Conservation (phyloP, 2,329 filamentous ascomycete genomes). For the Diaporthe citriasiana region DNA sequence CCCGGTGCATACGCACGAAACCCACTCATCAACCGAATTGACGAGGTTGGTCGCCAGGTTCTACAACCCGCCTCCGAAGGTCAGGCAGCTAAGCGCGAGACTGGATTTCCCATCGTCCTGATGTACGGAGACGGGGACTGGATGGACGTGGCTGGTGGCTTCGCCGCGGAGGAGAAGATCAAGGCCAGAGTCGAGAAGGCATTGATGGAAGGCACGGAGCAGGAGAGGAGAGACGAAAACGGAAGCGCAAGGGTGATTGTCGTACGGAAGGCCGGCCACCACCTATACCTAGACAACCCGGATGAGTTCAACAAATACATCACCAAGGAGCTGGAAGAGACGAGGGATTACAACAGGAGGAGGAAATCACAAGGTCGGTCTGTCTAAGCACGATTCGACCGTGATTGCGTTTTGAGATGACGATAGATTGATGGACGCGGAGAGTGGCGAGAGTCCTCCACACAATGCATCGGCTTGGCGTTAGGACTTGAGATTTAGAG, state of each 20-base stretch:
- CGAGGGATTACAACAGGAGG: constrained; percentile 49
- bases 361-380: constrained; percentile 38
- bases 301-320: constrained; percentile 70
- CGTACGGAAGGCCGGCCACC: constrained; percentile 73
- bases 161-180: constrained; percentile 83
- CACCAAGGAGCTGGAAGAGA: constrained; percentile 67
- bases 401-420: background rate
- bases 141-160: constrained; percentile 95
- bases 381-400: background rate
- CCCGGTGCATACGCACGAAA: constrained; percentile 92
- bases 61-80: constrained; percentile 54
- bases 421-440: background rate
- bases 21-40: constrained; percentile 88
- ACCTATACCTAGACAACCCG: constrained; percentile 72
- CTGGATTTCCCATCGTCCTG: constrained; percentile 85
- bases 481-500: constrained; percentile 11
- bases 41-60: constrained; percentile 84
- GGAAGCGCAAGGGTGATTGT: constrained; percentile 87
- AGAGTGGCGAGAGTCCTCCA: background rate
- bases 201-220: constrained; percentile 72
- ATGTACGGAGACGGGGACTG: constrained; percentile 99
- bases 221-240: constrained; percentile 80
- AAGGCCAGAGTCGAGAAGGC: constrained; percentile 74
- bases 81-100: constrained; percentile 60
- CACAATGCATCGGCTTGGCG: constrained; percentile 37